phyloP scores from a whole-genome alignment of 495 filamentous ascomycete species.

The Aspergillus ellipticus region DNA sequence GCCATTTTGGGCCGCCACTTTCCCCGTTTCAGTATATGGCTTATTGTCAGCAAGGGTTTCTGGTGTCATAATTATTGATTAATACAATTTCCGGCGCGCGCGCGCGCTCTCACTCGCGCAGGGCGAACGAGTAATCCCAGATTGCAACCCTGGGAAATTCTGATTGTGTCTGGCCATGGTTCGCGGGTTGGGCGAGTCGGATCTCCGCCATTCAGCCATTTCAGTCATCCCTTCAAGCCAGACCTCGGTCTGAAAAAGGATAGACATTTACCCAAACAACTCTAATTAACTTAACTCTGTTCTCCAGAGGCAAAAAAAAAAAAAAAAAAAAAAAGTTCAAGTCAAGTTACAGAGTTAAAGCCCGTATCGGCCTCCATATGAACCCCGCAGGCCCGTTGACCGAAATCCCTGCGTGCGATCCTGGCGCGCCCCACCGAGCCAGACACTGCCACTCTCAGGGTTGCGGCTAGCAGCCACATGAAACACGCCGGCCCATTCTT shows the following conservation, averaged over 20 bases:
- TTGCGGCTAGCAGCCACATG: constrained; percentile 30
- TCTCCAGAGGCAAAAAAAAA: neutral
- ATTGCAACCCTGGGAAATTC: neutral
- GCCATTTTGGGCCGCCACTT: constrained; percentile 15
- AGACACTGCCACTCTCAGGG: constrained; percentile 37
- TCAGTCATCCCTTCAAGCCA: too few relatives aligned
- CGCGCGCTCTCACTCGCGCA: neutral
- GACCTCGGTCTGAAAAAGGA: too few relatives aligned
- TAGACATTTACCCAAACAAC: neutral
- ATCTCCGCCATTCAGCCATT: too few relatives aligned
- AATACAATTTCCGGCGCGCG: too few relatives aligned
- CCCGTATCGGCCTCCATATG: constrained; percentile 4
- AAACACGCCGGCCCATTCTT: constrained; percentile 28
- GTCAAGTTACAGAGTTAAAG: neutral
- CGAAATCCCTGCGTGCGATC: constrained; percentile 38
- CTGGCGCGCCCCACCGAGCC: constrained; percentile 25
- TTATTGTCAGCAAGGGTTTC: constrained; percentile 8
- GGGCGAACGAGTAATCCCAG: neutral
- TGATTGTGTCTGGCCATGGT: neutral
- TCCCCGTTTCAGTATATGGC: constrained; percentile 14
- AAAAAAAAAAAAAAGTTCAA: neutral
- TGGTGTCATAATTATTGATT: neutral
- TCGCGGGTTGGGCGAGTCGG: neutral
- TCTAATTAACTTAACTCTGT: neutral
- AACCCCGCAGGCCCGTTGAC: constrained; percentile 32